Evolutionary conservation across 1,139 yeast species (phyloP).

Genomic region (Candida pseudocylindracea): DNA sequence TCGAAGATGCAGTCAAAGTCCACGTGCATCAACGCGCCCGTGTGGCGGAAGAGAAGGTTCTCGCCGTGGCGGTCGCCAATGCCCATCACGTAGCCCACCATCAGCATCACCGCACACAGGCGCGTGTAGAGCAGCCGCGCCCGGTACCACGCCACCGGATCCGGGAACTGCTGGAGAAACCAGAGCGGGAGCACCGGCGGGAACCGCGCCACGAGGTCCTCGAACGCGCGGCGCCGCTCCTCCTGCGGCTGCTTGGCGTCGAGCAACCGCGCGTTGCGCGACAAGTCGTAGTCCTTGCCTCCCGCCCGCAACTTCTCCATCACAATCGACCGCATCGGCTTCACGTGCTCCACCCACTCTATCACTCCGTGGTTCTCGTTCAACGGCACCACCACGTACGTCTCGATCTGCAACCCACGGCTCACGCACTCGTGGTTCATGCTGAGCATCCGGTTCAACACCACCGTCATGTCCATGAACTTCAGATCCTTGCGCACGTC

Average conservation of each 20-base stretch:
- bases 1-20: constrained; percentile 95
- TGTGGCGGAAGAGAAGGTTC: constrained; percentile 52
- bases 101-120: constrained; percentile 90
- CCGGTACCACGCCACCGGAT: constrained; percentile 72
- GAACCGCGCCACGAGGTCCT: constrained; percentile 14
- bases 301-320: too few relatives aligned
- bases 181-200: constrained; percentile 71
- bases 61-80: constrained; percentile 95
- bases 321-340: constrained; percentile 56
- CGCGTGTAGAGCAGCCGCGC: constrained; percentile 58
- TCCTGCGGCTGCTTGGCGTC: not conserved
- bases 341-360: constrained; percentile 79
- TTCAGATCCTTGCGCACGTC: constrained; percentile 93
- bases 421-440: constrained; percentile 53
- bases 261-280: constrained; percentile 5
- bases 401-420: constrained; percentile 46
- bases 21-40: constrained; percentile 75
- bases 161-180: constrained; percentile 79
- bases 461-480: constrained; percentile 77
- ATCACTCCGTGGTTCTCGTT: constrained; percentile 78
- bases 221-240: constrained; percentile 10
- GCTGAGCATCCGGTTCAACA: constrained; percentile 53
- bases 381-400: constrained; percentile 79
- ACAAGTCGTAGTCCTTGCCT: constrained; percentile 5
- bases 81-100: constrained; percentile 80